Base-by-base conservation (phyloP, 345 rosid genomes). In the Citropsis articulata region DNA sequence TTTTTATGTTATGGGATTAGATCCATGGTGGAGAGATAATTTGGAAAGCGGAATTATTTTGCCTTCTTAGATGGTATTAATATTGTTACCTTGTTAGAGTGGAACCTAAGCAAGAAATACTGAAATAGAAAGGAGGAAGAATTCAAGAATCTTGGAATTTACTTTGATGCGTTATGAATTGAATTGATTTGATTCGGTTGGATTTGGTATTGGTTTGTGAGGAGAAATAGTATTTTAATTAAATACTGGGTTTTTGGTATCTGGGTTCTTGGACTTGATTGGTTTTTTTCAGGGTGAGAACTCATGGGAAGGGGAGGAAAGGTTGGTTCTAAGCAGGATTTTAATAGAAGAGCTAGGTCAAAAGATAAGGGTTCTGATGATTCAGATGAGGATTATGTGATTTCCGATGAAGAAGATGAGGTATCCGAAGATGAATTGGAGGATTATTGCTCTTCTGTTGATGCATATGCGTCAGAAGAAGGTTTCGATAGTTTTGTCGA, bases 331-430 rank as follows among this genome's bases (percentile, higher is more conserved):
- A 87, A 81, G 79, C 83, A 90, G 62, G 88, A 84, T 73, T 86
- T 80, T 22, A 89, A 75, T 86, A 87, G 38, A 69, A 85, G 82
- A 85, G 81, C 69, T 59, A 83, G 90, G 87, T 86, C 90, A 42
- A 84, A 87, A 67, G 90, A 87, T 71, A 84, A 82, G 50, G 90
- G 77, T 72, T 97, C 99, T 2, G 98, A 96, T 82, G 97, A 88
- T 79, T 97, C 99, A 0, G 99, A 97, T 86, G 98, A 97, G 87
- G 99, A 97, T 89, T 97, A 91, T 80, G 98, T 93, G 48, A 80
- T 91, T 82, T 96, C 97, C 0, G 86, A 89, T 55, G 98, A 90
- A 82, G 94, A 88, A 71, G 83, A 82, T 48, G 89, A 84, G 56
- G 91, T 81, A 22, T 89, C 97, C 1, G 97, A 88, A 60, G 92